Evolutionary conservation across 306 rosid genomes (phyloP), one percentile per base, ranked within the genome.

Genomic region (Myrica gale): DNA sequence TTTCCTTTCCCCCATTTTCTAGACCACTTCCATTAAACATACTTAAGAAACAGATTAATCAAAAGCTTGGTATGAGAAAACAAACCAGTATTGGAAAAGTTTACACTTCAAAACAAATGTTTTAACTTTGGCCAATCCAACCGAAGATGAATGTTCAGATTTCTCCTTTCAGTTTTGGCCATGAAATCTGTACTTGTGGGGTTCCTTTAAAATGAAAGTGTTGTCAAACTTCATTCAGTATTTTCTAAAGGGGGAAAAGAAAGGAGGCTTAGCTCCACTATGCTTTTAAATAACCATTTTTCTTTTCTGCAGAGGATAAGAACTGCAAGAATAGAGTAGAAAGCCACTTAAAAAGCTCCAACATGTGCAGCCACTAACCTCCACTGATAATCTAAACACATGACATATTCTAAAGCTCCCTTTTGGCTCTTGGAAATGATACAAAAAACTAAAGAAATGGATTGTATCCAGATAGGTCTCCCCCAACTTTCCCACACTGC

Each of bases 321-420:
- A 66, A 53, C 17, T 67, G 44, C 21, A 55, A 80, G 74, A 11
- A 72, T 44, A 45, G 13, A 65, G 54, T 61, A 71, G 51, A 71
- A 71, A 74, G 63, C 47, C 57, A 47, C 56, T 47, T 3, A 67
- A 67, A 67, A 67, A 16, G 15, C 48, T 68, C 55, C 39, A 72
- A 39, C 79, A 83, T 83, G 84, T 83, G 84, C 77, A 32, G 13
- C 79, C 82, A 68, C 75, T 48, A 79, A 68, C 66, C 67, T 45
- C 76, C 53, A 17, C 43, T 21, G 3, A 32, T 47, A 44, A 58
- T 80, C 69, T 45, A 51, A 74, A 41, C 71, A 56, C 12, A 44
- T 42, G 7, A 69, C 45, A 65, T 65, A 42, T 13, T n/a, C 70
- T n/a, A 42, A 41, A 39, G 7, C 16, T 41, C 12, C 16, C 70